Evolutionary conservation across 805 yeast genomes (phyloP), one percentile per base, ranked within the genome.

Genomic region (Pichia membranifaciens): DNA sequence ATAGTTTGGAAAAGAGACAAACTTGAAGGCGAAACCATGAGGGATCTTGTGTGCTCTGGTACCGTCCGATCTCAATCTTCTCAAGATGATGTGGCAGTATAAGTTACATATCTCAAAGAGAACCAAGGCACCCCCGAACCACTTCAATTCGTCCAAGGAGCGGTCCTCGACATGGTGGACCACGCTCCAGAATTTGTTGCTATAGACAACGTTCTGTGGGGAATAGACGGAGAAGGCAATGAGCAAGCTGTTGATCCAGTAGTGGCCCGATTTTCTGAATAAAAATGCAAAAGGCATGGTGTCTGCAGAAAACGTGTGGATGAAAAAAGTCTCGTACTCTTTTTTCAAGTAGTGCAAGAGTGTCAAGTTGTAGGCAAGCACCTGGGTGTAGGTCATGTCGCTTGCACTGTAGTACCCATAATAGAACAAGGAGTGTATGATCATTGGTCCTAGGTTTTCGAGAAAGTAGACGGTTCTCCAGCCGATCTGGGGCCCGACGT

Each of bases 221-320:
- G 67, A 61, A 51, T 62, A 67, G 5, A 64, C 44, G 20, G 60
- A 48, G 33, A 45, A 53, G 1, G 64, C 66, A 64, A 73, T 64
- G 12, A 77, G 61, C 18, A 67, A 23, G 8, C 98, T 97, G 46
- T 89, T 84, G 54, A 91, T 70, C 97, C 97, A 91, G 69, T 93
- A 93, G 65, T 93, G 97, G 54, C 77, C 72, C 35, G 89, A 82
- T 70, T 93, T 93, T 69, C 90, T 88, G 75, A 91, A 86, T 50
- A 93, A 68, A 66, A 88, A 86, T 63, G 79, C 76, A 38, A 85
- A 58, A 4, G 99, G 99, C 99, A 93, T 93, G 13, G 99, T 93
- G 22, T 87, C 81, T 49, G 81, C 72, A 20, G 96, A 86, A 62
- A 93, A 93, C 51, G 76, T 74, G 68, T 93, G 99, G 44, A 93